Evolutionary conservation across 805 yeast species (phyloP), one percentile per base, ranked within the genome.

Genomic region (Ogataea nonfermentans): DNA sequence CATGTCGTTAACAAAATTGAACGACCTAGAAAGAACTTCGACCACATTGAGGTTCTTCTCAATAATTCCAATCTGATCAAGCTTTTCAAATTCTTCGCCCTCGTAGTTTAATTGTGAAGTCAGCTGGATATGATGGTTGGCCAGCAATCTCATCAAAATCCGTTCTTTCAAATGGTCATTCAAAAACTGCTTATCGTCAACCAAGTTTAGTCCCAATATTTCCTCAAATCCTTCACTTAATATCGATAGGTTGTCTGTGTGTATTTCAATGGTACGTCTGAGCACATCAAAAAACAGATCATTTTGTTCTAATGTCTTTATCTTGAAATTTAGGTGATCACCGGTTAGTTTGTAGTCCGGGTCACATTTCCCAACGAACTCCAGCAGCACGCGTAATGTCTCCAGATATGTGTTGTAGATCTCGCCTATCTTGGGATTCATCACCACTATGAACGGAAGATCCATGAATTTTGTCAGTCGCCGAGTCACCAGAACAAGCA

Each of bases 391-490:
- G 35, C 74, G 66, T 66, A 88, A 73, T 2, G 95, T 81, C 41
- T 78, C 70, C 47, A 87, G 66, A 64, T 91, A 91, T 33, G 81
- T 63, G 51, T 77, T 71, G 66, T 88, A 87, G 15, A 85, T 81
- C 51, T 77, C 78, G 9, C 91, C 83, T 36, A 91, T 81, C 53
- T 86, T 79, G 5, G 97, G 97, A 57, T 91, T 91, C 46, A 91
- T 63, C 40, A 89, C 82, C 32, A 83, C 88, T 50, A 90, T 73
- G 59, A 88, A 91, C 0, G 96, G 96, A 39, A 91, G 65, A 30
- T 73, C 68, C 47, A 91, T 74, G 48, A 91, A 78, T 20, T 81
- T 82, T 23, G 73, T 71, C 12, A 89, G 61, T 46, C 96, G 69
- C 38, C 81, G 76, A 6, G 95, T 86, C 40, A 88, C 79, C 50